Conservation (phyloP, 2,329 filamentous ascomycete genomes). For the Bipolaris sorokiniana region DNA sequence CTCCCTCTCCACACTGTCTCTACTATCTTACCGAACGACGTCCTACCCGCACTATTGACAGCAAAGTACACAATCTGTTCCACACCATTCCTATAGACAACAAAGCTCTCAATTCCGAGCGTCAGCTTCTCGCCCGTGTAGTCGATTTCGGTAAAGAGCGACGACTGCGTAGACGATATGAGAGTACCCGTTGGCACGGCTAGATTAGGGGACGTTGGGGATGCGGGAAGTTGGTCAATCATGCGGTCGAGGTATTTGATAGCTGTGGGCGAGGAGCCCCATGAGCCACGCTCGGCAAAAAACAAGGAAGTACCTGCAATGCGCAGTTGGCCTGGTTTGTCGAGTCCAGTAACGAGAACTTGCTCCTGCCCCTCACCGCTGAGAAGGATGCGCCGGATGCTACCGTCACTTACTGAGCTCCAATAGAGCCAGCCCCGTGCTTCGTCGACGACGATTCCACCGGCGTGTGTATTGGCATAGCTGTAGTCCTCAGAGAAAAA, state of each 20-base stretch:
- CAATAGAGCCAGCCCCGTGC: conserved; percentile 21
- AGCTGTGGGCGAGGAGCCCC: conserved; percentile 14
- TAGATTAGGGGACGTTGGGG: not conserved
- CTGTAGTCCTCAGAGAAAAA: not conserved
- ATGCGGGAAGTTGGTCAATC: not conserved
- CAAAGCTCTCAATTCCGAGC: conserved; percentile 18
- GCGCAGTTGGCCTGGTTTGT: conserved; percentile 18
- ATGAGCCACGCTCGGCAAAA: conserved; percentile 16
- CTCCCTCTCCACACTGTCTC: conserved; percentile 14
- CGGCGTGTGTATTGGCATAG: conserved; percentile 9
- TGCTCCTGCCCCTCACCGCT: conserved; percentile 1
- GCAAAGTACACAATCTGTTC: conserved; percentile 17
- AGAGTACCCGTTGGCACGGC: conserved; percentile 3
- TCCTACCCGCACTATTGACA: conserved; percentile 10
- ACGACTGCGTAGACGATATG: conserved; percentile 13
- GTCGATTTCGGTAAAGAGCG: conserved; percentile 18
- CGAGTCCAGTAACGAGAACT: conserved; percentile 11
- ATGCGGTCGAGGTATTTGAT: conserved; percentile 12
- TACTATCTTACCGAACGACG: conserved; percentile 20
- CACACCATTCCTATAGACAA: conserved; percentile 5
- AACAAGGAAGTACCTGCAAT: conserved; percentile 9
- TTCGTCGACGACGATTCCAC: conserved; percentile 17
- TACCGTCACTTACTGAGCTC: conserved; percentile 16
- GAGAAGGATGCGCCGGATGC: conserved; percentile 13
- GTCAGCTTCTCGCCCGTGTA: conserved; percentile 14